Conservation (phyloP, 768 basidiomycete genomes). For the Xerocomus brunneocitrinus region DNA sequence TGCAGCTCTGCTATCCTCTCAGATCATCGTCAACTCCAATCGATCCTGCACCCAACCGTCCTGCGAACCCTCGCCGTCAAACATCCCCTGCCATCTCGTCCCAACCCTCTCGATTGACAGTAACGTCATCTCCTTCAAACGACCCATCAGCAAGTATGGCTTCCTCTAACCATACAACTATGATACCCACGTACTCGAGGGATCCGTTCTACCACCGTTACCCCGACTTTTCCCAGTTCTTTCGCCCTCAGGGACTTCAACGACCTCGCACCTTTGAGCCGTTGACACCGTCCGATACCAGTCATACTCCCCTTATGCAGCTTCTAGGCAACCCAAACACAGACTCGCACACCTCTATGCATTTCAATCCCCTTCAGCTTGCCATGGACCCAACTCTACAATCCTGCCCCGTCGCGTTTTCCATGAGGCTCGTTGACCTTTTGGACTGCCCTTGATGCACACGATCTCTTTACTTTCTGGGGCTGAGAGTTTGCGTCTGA, state of each 20-base stretch:
- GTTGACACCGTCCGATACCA: neutral
- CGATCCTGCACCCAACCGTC: neutral
- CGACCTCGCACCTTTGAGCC: conserved; percentile 2
- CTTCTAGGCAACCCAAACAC: neutral
- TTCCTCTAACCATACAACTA: neutral
- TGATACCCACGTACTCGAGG: conserved; percentile 24
- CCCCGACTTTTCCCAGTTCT: conserved; percentile 32
- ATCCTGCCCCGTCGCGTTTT: conserved; percentile 20
- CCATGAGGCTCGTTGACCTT: conserved; percentile 17
- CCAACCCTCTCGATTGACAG: neutral
- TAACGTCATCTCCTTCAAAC: neutral
- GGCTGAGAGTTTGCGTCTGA: neutral
- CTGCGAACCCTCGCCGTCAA: neutral
- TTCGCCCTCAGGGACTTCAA: conserved; percentile 15
- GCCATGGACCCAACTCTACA: neutral
- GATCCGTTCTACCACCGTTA: conserved; percentile 30
- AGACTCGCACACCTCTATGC: neutral
- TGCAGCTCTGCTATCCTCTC: conserved; percentile 2
- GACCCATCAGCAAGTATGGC: neutral
- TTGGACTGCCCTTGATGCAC: neutral
- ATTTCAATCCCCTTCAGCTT: neutral
- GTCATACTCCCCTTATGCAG: neutral
- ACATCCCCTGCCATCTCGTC: neutral
- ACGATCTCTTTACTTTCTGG: neutral
- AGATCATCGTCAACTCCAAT: too few relatives aligned